These are phyloP conservation scores for Tolypocladium paradoxum DNA, from an alignment of 2,329 filamentous ascomycete species.

Conservation along the genomic window DNA sequence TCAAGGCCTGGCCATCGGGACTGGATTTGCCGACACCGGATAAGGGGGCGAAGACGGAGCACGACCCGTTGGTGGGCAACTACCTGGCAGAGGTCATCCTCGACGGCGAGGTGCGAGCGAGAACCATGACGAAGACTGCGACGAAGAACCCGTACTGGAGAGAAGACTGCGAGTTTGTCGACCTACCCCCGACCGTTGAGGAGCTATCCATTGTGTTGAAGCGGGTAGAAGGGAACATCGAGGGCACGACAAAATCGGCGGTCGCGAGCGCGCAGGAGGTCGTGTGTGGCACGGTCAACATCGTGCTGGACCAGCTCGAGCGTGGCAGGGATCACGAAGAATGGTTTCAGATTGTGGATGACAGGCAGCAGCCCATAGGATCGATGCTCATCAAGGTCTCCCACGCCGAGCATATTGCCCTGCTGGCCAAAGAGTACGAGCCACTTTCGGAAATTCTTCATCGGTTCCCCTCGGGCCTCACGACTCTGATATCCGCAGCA, in stretches of 20 bases:
- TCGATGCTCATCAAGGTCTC: conserved; percentile 76
- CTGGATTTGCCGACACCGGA: conserved; percentile 12
- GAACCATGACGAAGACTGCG: conserved; percentile 60
- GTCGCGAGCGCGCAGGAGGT: conserved; percentile 32
- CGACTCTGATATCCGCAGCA: conserved; percentile 70
- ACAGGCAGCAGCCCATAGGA: conserved; percentile 64
- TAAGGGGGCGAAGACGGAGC: conserved; percentile 11
- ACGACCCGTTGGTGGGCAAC: conserved; percentile 47
- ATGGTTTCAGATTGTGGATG: conserved; percentile 76
- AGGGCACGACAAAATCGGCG: conserved; percentile 25
- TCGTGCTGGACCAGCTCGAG: conserved; percentile 69
- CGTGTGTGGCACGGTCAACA: conserved; percentile 64
- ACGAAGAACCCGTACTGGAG: conserved; percentile 73
- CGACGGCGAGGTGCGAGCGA: conserved; percentile 67
- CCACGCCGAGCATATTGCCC: conserved; percentile 80
- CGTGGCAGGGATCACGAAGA: conserved; percentile 70
- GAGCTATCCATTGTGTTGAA: conserved; percentile 64
- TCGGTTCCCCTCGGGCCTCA: conserved; percentile 72
- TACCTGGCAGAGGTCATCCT: conserved; percentile 72
- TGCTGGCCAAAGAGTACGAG: conserved; percentile 78
- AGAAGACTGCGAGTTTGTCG: conserved; percentile 67
- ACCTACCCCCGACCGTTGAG: conserved; percentile 59
- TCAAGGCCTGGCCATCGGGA: conserved; percentile 28
- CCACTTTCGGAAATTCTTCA: conserved; percentile 75
- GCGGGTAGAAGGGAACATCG: conserved; percentile 41